These are phyloP conservation scores for Fusarium hostae DNA, from an alignment of 2,329 filamentous ascomycete genomes.

Conservation along the genomic window DNA sequence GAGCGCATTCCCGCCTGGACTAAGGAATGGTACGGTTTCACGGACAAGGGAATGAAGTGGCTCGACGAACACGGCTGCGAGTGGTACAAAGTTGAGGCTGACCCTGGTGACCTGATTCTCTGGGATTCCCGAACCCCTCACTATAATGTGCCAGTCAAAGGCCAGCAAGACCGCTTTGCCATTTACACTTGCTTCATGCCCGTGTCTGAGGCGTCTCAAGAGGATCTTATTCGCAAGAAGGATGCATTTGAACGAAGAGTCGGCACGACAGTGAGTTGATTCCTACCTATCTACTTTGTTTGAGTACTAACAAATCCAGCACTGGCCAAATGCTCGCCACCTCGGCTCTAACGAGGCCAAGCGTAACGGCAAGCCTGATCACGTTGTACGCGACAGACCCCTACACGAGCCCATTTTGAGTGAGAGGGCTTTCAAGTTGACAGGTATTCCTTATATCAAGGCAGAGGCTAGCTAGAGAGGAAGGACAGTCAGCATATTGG, in stretches of 20 bases:
- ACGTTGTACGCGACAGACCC: conserved; percentile 27
- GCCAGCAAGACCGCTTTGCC: conserved; percentile 52
- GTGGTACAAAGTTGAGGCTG: conserved; percentile 54
- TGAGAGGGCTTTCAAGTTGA: conserved; percentile 40
- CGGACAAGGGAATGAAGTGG: conserved; percentile 52
- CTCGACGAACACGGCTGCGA: conserved; percentile 47
- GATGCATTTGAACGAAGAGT: conserved; percentile 50
- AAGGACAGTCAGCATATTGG: too few relatives aligned
- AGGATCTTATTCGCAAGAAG: conserved; percentile 55
- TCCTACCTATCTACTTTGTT: rapidly evolving
- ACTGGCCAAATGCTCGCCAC: conserved; percentile 51
- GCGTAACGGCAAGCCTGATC: conserved; percentile 36
- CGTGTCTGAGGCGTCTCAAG: conserved; percentile 39
- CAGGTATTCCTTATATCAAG: conserved; percentile 40
- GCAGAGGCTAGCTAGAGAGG: not conserved
- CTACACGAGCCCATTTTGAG: conserved; percentile 30
- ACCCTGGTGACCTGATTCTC: conserved; percentile 57
- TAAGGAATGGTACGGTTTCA: conserved; percentile 48
- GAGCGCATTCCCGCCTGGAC: conserved; percentile 53
- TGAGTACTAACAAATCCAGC: not conserved
- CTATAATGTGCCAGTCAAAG: conserved; percentile 53
- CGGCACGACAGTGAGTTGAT: conserved; percentile 50
- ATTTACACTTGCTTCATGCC: conserved; percentile 46
- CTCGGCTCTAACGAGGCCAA: conserved; percentile 29
- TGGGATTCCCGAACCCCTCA: conserved; percentile 54